Conservation (phyloP, 1,284 basidiomycete species). For the Irpex sp. region DNA sequence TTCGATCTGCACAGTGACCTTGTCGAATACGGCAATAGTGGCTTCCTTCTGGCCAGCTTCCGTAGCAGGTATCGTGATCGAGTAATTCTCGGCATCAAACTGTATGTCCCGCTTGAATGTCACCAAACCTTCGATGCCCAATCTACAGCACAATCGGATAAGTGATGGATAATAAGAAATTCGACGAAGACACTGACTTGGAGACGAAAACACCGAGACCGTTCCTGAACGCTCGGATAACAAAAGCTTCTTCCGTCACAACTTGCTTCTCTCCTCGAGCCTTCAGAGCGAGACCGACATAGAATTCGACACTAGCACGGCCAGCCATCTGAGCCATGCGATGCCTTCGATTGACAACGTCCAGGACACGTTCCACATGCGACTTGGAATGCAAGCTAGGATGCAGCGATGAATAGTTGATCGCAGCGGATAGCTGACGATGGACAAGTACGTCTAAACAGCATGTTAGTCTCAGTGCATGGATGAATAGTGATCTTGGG, state of each 20-base stretch:
- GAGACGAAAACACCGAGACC: slow-evolving; percentile 95
- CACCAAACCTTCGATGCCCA: slow-evolving; percentile 92
- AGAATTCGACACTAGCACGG: slow-evolving; percentile 95
- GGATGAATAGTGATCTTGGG: slow-evolving; percentile 36
- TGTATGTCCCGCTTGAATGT: slow-evolving; percentile 87
- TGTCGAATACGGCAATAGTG: slow-evolving; percentile 86
- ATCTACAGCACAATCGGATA: slow-evolving; percentile 38
- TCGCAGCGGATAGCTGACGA: slow-evolving; percentile 90
- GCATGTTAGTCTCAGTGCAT: neutral
- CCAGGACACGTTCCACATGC: slow-evolving; percentile 86
- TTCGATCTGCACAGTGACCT: slow-evolving; percentile 84
- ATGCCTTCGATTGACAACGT: slow-evolving; percentile 90
- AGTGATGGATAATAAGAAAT: no score
- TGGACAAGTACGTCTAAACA: slow-evolving; percentile 86
- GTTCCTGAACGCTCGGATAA: slow-evolving; percentile 93
- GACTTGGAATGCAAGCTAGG: slow-evolving; percentile 85
- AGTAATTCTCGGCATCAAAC: slow-evolving; percentile 92
- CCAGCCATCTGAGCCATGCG: slow-evolving; percentile 97
- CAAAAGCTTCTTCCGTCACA: slow-evolving; percentile 88
- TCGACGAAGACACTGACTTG: slow-evolving; percentile 53
- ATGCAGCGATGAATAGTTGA: slow-evolving; percentile 82
- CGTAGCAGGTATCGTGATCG: slow-evolving; percentile 63
- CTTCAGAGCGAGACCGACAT: slow-evolving; percentile 91
- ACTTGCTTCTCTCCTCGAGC: slow-evolving; percentile 50
- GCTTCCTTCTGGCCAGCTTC: slow-evolving; percentile 39